Evolutionary conservation across 441 rosid genomes (phyloP), one percentile per base, ranked within the genome.

Genomic region (Pelargonium cotyledonis): DNA sequence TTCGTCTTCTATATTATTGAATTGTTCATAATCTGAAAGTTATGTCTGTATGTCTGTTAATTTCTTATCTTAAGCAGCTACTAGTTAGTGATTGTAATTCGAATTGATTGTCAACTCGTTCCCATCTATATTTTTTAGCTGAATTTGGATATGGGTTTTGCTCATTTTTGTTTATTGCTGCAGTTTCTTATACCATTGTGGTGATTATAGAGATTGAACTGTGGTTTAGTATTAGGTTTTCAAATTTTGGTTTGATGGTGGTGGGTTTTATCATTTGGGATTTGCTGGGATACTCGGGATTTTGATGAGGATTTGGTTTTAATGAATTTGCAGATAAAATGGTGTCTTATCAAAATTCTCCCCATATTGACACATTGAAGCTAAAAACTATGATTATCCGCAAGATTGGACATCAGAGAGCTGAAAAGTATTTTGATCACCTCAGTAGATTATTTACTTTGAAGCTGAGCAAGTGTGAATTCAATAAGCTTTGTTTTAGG

Each of bases 391-490:
- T 81, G 61, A 79, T 91, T 31, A 64, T 77, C 61, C 79, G 79
- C 61, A 89, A 80, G 78, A 79, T 95, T 16, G 97, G 99, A 60
- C 86, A 79, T 66, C 85, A 77, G 40, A 86, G 92, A 82, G 91
- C 95, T 0, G 81, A 81, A 35, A 82, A 44, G 66, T 94, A 91
- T 83, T 95, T 95, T 65, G 81, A 86, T 71, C 91, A 80, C 71
- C 91, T 95, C 10, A 81, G 83, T 9, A 85, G 80, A 49, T 80
- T 88, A 78, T 86, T 91, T 69, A 70, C 79, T 81, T 77, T 77
- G 31, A 85, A 83, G 78, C 79, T 85, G 21, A 78, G 79, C 79
- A 95, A 91, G 76, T 72, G 69, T 0, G 95, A 89, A 38, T 89
- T 91, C 8, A 94, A 91, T 71, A 82, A 83, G 76, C 66, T 76